A percentile compares a stretch with the other conserved stretches of the same genome.
Evolutionary conservation across 2,329 filamentous ascomycete species (phyloP).

Genomic region (Botrytis pseudocinerea): DNA sequence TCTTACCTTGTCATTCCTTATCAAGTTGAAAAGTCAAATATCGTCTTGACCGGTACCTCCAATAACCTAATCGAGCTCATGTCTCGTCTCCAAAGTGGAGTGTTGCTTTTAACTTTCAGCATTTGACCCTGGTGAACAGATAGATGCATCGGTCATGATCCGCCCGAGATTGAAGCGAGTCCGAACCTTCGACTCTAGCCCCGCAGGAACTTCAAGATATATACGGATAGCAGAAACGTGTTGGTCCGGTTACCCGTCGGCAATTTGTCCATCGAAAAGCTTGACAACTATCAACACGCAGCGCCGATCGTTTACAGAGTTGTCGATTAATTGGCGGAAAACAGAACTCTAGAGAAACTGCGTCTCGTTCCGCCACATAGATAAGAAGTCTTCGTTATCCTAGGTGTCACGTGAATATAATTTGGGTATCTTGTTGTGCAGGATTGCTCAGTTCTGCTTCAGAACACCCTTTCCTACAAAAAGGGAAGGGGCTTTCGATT

Average conservation of each 20-base stretch:
- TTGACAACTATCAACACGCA: not conserved
- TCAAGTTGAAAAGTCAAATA: conserved; percentile 6
- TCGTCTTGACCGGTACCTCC: not conserved
- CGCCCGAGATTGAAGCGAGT: not conserved
- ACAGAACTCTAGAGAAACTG: too few relatives aligned
- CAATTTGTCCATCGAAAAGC: not conserved
- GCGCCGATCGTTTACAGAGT: not conserved
- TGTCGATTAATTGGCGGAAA: not conserved
- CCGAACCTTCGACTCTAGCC: not conserved
- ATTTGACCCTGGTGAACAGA: not conserved
- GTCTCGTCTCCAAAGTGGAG: not conserved
- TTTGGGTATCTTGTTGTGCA: not conserved
- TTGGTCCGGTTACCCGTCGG: not conserved
- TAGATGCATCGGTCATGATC: conserved; percentile 7
- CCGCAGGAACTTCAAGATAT: not conserved
- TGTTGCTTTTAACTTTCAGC: not conserved
- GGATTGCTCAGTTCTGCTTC: not conserved
- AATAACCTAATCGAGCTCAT: not conserved
- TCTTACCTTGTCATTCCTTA: not conserved
- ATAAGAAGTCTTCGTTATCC: not conserved
- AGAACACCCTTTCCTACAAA: not conserved
- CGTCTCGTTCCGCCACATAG: not conserved
- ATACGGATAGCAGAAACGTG: not conserved
- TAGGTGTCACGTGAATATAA: not conserved
- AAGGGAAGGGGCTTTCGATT: not conserved